Percentiles rank a stretch among this genome's conserved stretches.
Conservation (phyloP, 345 rosid species). For the Salix exigua region DNA sequence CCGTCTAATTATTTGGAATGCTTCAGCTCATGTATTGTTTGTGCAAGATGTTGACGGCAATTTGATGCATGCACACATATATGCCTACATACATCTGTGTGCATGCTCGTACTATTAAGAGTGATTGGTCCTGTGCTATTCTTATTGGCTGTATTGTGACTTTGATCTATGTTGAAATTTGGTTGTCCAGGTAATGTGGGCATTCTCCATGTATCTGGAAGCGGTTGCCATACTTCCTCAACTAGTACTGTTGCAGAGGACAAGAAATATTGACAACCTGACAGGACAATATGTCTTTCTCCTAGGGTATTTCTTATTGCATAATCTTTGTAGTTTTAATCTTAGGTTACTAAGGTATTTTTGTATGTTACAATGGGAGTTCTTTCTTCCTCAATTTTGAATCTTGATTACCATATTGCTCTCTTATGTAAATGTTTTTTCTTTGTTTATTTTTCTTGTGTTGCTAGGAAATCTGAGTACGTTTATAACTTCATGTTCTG, state of each 20-base stretch:
- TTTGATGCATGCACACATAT: not conserved
- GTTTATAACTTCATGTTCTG: not conserved
- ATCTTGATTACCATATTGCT: not conserved
- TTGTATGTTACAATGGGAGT: not conserved
- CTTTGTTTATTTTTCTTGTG: not conserved
- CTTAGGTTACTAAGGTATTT: not conserved
- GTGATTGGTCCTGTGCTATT: not conserved
- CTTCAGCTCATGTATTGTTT: not conserved
- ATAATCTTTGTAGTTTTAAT: not conserved
- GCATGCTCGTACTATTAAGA: not conserved
- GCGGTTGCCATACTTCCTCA: slow-evolving; percentile 58
- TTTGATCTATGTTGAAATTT: not conserved
- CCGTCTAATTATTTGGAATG: not conserved
- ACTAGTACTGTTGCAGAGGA: slow-evolving; percentile 44
- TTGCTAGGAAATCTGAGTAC: not conserved
- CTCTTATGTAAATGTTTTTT: not conserved
- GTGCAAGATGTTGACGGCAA: not conserved
- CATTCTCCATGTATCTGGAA: slow-evolving; percentile 48
- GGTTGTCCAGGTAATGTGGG: slow-evolving; percentile 39
- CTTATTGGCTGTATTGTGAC: too few relatives aligned
- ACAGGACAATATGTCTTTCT: slow-evolving; percentile 46
- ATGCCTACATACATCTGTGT: not conserved
- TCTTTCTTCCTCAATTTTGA: not conserved
- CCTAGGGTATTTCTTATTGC: slow-evolving; percentile 40
- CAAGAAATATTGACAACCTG: slow-evolving; percentile 51